phyloP scores from a whole-genome alignment of 2,329 filamentous ascomycete genomes.

The Monilinia vaccinii-corymbosi region DNA sequence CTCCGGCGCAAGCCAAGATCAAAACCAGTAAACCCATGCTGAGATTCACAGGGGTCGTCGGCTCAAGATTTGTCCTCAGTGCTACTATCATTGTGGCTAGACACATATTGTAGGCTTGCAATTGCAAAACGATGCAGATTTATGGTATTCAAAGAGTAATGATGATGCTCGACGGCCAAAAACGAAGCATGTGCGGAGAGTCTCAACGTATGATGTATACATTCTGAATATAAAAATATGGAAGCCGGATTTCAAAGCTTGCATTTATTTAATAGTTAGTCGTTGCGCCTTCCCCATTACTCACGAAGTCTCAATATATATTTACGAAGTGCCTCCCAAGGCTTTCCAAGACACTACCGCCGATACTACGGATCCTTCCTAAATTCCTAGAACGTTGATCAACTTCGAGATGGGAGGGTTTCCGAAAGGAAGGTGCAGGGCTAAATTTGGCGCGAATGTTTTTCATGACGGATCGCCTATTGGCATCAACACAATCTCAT shows the following conservation, averaged over 20 bases:
- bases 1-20: not conserved
- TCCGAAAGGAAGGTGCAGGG: not conserved
- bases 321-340: not conserved
- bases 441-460: not conserved
- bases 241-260: not conserved
- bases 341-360: not conserved
- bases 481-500: no score
- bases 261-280: not conserved
- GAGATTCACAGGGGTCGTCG: not conserved
- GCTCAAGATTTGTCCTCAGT: not conserved
- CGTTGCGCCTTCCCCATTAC: not conserved
- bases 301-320: not conserved
- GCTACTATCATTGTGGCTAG: not conserved
- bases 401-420: not conserved
- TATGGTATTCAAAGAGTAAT: not conserved
- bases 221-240: not conserved
- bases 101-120: not conserved
- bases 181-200: not conserved
- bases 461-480: not conserved
- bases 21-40: slow-evolving; percentile 2
- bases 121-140: not conserved
- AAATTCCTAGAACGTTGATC: not conserved
- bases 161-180: not conserved
- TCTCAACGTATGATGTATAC: not conserved
- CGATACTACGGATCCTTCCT: not conserved